A percentile compares a stretch with the other conserved stretches of the same genome.
Conservation (phyloP, 108 stramenopile species). For the Fragilariopsis cylindrus region DNA sequence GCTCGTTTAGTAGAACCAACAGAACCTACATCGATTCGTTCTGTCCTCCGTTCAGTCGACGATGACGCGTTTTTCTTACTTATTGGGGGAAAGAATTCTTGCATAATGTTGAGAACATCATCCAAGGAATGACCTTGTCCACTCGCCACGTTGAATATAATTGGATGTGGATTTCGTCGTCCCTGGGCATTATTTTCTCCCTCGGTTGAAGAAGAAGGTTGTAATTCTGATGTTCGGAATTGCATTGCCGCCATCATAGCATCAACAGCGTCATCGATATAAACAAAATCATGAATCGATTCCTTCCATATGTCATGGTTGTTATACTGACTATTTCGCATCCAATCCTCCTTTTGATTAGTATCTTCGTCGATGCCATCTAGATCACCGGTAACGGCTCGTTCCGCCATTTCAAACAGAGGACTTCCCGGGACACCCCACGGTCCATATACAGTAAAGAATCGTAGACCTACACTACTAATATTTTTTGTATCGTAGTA, state of each 20-base stretch:
- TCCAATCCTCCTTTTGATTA: not conserved
- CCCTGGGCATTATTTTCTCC: conserved; percentile 13
- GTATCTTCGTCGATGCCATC: not conserved
- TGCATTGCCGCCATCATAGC: conserved; percentile 84
- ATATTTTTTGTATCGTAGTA: conserved; percentile 75
- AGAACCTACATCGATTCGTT: conserved; percentile 3
- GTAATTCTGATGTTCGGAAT: conserved; percentile 30
- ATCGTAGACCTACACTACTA: conserved; percentile 74
- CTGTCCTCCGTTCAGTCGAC: not conserved
- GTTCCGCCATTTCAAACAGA: conserved; percentile 79
- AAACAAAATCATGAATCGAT: conserved; percentile 70
- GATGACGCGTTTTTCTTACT: not conserved
- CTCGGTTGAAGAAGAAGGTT: conserved; percentile 1
- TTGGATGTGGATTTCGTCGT: conserved; percentile 35
- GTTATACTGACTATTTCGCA: no score
- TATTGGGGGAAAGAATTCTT: conserved; percentile 44
- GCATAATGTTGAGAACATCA: conserved; percentile 48
- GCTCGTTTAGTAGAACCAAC: conserved; percentile 63
- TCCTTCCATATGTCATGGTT: conserved; percentile 9
- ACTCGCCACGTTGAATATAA: conserved; percentile 80
- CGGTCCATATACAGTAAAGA: conserved; percentile 90
- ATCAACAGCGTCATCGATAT: conserved; percentile 90
- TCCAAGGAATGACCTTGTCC: conserved; percentile 53
- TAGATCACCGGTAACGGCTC: conserved; percentile 39
- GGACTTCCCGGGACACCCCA: conserved; percentile 76